A percentile compares a stretch with the other conserved stretches of the same genome.
Conservation (phyloP, 805 yeast genomes). For the Saccharomycopsis javanensis region DNA sequence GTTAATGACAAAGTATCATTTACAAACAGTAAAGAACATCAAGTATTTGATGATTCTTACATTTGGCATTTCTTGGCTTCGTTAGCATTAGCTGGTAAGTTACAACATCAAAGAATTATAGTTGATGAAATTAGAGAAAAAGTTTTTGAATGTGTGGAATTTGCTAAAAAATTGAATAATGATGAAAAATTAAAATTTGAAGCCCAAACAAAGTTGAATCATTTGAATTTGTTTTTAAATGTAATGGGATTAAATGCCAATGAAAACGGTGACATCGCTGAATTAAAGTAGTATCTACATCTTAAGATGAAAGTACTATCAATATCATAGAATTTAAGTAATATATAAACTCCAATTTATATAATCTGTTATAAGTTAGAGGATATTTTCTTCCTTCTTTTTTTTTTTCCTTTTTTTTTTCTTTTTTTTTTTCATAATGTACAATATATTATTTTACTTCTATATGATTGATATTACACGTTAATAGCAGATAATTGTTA, state of each 20-base stretch:
- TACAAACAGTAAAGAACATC: slow-evolving; percentile 26
- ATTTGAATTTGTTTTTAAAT: slow-evolving; percentile 84
- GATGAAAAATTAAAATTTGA: slow-evolving; percentile 34
- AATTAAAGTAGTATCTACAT: slow-evolving; percentile 35
- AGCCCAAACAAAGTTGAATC: slow-evolving; percentile 54
- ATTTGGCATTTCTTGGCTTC: slow-evolving; percentile 97
- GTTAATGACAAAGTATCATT: slow-evolving; percentile 7
- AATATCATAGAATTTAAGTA: too few species aligned
- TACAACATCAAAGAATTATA: slow-evolving; percentile 84
- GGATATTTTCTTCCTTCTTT: background rate
- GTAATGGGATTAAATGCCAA: slow-evolving; percentile 95
- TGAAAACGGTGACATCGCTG: slow-evolving; percentile 71
- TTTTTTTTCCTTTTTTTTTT: background rate
- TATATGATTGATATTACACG: background rate
- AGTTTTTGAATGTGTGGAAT: slow-evolving; percentile 77
- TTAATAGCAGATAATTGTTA: background rate
- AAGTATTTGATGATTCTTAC: slow-evolving; percentile 56
- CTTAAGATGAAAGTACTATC: too few species aligned
- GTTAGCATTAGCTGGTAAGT: slow-evolving; percentile 79
- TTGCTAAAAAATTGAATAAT: slow-evolving; percentile 46
- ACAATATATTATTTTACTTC: background rate
- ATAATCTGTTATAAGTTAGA: background rate
- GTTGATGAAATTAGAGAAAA: slow-evolving; percentile 92
- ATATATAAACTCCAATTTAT: background rate
- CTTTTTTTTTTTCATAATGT: background rate